These are phyloP conservation scores for Starmerella kuoi DNA, from an alignment of 805 yeast species.

Conservation along the genomic window DNA sequence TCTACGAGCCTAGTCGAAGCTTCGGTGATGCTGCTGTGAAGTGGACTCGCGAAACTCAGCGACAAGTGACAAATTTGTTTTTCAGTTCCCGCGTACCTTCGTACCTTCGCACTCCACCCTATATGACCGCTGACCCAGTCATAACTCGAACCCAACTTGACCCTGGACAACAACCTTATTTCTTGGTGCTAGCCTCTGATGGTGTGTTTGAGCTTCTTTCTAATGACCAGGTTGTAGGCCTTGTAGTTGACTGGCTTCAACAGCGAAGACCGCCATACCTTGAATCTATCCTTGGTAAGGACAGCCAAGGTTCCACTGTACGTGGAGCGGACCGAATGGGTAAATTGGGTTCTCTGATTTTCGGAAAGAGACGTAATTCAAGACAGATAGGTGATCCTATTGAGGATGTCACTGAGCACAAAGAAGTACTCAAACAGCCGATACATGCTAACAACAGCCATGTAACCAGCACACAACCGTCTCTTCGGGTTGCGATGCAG, in stretches of 20 bases:
- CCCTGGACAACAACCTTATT: constrained; percentile 56
- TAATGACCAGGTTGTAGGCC: constrained; percentile 82
- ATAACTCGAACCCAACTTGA: constrained; percentile 67
- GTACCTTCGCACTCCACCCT: constrained; percentile 83
- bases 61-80: constrained; percentile 55
- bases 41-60: constrained; percentile 64
- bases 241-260: constrained; percentile 91
- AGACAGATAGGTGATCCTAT: constrained; percentile 24
- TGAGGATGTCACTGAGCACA: constrained; percentile 35
- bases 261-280: constrained; percentile 39
- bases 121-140: constrained; percentile 94
- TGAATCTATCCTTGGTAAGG: constrained; percentile 16
- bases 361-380: constrained; percentile 7
- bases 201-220: constrained; percentile 86
- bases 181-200: constrained; percentile 85
- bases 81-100: constrained; percentile 59
- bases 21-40: constrained; percentile 96
- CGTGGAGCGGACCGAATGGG: constrained; percentile 9
- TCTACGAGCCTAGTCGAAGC: constrained; percentile 89
- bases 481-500: constrained; percentile 35
- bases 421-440: constrained; percentile 53
- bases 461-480: constrained; percentile 5
- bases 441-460: constrained; percentile 36
- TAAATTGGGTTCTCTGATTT: constrained; percentile 16
- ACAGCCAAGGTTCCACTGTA: not conserved